Conservation (phyloP, 108 stramenopile genomes). For the Cyclotella kingstonii region DNA sequence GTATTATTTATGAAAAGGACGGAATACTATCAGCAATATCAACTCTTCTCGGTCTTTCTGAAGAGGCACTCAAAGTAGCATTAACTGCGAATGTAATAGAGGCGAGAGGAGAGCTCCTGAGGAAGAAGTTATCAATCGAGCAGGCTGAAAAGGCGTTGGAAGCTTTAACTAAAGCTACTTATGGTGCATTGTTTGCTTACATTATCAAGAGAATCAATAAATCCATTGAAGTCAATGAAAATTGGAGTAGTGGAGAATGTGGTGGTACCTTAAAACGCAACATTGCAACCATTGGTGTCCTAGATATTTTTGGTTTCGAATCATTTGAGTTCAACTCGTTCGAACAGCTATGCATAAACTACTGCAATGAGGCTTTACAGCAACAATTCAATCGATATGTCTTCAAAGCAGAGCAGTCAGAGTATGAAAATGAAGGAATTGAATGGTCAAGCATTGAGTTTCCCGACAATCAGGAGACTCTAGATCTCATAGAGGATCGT, state of each 20-base stretch:
- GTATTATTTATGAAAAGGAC: constrained; percentile 40
- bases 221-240: constrained; percentile 62
- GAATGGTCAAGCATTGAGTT: constrained; percentile 89
- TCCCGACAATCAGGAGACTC: constrained; percentile 89
- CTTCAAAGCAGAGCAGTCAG: constrained; percentile 86
- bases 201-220: constrained; percentile 89
- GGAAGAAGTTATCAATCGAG: constrained; percentile 66
- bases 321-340: constrained; percentile 90
- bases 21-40: constrained; percentile 44
- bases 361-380: constrained; percentile 92
- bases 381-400: constrained; percentile 92
- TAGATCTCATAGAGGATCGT: constrained; percentile 86
- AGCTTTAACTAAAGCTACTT: constrained; percentile 91
- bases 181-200: constrained; percentile 86
- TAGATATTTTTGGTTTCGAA: constrained; percentile 99
- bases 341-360: constrained; percentile 98
- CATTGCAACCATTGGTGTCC: constrained; percentile 85
- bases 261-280: constrained; percentile 49
- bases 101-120: constrained; percentile 74
- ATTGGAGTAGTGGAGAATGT: constrained; percentile 5
- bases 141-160: constrained; percentile 81
- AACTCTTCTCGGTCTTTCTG: constrained; percentile 68
- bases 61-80: constrained; percentile 56
- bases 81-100: constrained; percentile 69
- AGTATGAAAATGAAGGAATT: constrained; percentile 84